Conservation (phyloP, 1,139 yeast species). For the Hansenula sp. region DNA sequence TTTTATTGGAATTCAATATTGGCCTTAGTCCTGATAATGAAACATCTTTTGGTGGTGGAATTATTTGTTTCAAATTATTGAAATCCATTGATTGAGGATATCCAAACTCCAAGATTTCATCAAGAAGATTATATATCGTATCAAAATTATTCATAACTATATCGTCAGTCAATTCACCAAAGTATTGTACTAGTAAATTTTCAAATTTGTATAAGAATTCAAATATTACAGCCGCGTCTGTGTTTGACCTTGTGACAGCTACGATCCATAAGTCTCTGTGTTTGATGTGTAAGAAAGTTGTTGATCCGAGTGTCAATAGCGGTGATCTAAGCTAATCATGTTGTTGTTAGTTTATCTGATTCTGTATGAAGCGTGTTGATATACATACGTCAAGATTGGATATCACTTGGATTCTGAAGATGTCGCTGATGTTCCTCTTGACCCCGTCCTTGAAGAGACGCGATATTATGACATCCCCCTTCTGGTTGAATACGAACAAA, state of each 20-base stretch:
- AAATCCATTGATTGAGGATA: conserved; percentile 72
- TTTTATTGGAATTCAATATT: neutral
- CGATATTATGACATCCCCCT: conserved; percentile 85
- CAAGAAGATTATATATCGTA: conserved; percentile 69
- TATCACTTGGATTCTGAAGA: conserved; percentile 86
- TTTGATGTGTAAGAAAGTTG: conserved; percentile 79
- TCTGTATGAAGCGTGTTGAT: conserved; percentile 1
- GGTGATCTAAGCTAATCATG: conserved; percentile 58
- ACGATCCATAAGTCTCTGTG: conserved; percentile 74
- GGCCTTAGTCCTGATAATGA: neutral
- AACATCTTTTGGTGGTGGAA: conserved; percentile 15
- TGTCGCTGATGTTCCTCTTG: conserved; percentile 73
- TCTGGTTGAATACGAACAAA: conserved; percentile 66
- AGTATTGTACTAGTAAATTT: conserved; percentile 32
- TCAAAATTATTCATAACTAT: conserved; percentile 58
- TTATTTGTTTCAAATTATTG: conserved; percentile 35
- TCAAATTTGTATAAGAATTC: conserved; percentile 72
- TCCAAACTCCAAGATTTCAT: conserved; percentile 78
- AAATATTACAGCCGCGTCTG: conserved; percentile 74
- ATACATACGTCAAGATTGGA: conserved; percentile 43
- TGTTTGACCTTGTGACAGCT: conserved; percentile 83
- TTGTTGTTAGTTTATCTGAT: conserved; percentile 4
- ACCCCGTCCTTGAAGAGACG: conserved; percentile 69
- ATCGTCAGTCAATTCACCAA: conserved; percentile 36
- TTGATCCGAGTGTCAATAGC: conserved; percentile 84